Percentiles rank a stretch among this genome's conserved stretches.
phyloP scores from a whole-genome alignment of 2,329 filamentous ascomycete genomes.

The Bimuria novae-zelandiae region DNA sequence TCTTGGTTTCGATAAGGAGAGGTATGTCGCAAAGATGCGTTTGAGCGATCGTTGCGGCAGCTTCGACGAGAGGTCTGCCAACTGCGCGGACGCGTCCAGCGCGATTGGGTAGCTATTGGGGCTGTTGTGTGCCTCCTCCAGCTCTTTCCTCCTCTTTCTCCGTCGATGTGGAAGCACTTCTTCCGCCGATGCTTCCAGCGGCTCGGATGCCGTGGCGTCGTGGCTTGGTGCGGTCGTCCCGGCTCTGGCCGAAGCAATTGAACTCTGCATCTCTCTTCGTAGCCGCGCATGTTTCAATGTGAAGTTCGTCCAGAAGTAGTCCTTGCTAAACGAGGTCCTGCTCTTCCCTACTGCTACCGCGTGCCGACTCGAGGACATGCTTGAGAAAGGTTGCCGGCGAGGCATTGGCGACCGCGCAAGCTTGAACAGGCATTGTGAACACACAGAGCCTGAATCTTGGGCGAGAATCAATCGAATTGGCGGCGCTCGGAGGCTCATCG shows the following conservation, averaged over 20 bases:
- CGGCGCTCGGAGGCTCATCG: conserved; percentile 45
- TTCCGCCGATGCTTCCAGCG: conserved; percentile 18
- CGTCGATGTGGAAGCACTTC: conserved; percentile 43
- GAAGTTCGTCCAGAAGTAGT: conserved; percentile 48
- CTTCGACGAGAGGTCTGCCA: conserved; percentile 61
- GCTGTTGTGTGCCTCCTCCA: conserved; percentile 10
- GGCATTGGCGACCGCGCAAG: conserved; percentile 27
- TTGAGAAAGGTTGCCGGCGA: conserved; percentile 35
- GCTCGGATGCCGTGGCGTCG: conserved; percentile 9
- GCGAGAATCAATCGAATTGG: conserved; percentile 34
- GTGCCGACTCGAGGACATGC: conserved; percentile 28
- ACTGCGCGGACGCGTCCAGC: conserved; percentile 64
- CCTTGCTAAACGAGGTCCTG: conserved; percentile 39
- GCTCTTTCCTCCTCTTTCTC: conserved; percentile 26
- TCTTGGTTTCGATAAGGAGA: conserved; percentile 93
- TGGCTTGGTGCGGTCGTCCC: conserved; percentile 13
- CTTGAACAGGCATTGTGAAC: conserved; percentile 41
- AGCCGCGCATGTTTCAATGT: conserved; percentile 35
- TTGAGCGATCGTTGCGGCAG: conserved; percentile 62
- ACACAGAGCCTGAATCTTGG: conserved; percentile 37
- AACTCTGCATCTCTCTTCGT: conserved; percentile 37
- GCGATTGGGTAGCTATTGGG: conserved; percentile 47
- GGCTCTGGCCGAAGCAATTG: conserved; percentile 24
- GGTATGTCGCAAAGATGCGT: conserved; percentile 76
- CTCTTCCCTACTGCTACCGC: conserved; percentile 36